Evolutionary conservation across 345 rosid genomes (phyloP).

Genomic region (Isatis tinctoria): DNA sequence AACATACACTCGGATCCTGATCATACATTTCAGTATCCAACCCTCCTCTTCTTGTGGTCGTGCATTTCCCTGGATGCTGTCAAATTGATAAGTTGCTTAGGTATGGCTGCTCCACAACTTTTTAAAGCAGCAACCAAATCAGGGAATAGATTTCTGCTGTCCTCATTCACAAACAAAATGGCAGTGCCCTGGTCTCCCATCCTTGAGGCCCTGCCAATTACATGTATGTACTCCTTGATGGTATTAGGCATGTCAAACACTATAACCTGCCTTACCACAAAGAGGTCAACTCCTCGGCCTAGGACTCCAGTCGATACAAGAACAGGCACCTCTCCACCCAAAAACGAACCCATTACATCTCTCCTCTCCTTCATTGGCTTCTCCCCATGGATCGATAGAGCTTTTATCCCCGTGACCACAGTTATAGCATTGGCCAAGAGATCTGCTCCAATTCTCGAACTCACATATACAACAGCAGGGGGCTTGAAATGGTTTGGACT

Average conservation of each 20-base stretch:
- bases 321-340: slow-evolving; percentile 71
- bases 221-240: slow-evolving; percentile 73
- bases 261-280: slow-evolving; percentile 79
- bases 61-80: slow-evolving; percentile 40
- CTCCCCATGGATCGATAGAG: slow-evolving; percentile 84
- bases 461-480: slow-evolving; percentile 74
- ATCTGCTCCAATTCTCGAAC: slow-evolving; percentile 91
- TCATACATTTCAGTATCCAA: slow-evolving; percentile 23
- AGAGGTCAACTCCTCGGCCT: slow-evolving; percentile 79
- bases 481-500: slow-evolving; percentile 78
- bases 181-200: slow-evolving; percentile 74
- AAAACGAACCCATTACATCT: slow-evolving; percentile 58
- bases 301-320: slow-evolving; percentile 81
- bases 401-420: slow-evolving; percentile 64
- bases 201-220: slow-evolving; percentile 83
- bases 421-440: slow-evolving; percentile 72
- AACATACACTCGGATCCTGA: neutral
- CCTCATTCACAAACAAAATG: slow-evolving; percentile 64
- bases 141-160: slow-evolving; percentile 58
- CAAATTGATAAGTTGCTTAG: slow-evolving; percentile 63
- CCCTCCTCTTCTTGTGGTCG: slow-evolving; percentile 66
- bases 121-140: slow-evolving; percentile 53
- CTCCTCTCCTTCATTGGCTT: slow-evolving; percentile 93
- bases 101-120: slow-evolving; percentile 70
- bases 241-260: slow-evolving; percentile 90